Conservation (phyloP, 495 filamentous ascomycete genomes). For the Aspergillus hancockii region DNA sequence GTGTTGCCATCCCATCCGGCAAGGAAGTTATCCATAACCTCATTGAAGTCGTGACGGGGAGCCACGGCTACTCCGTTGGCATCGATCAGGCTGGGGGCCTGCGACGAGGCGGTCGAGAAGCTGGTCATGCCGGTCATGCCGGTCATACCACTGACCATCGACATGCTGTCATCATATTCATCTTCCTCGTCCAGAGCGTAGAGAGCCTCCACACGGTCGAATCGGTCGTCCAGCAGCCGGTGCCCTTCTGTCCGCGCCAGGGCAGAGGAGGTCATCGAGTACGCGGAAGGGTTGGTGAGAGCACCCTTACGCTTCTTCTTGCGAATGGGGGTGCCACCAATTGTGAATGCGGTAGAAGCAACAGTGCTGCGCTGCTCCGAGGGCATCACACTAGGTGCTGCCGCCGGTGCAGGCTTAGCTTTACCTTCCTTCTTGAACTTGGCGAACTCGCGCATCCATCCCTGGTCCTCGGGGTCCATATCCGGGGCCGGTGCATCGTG, state of each 20-base stretch:
- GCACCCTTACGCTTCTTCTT: constrained; percentile 91
- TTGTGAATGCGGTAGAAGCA: constrained; percentile 74
- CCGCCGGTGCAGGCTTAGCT: constrained; percentile 39
- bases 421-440: constrained; percentile 80
- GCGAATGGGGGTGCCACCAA: constrained; percentile 67
- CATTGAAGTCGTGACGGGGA: constrained; percentile 74
- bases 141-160: constrained; percentile 55
- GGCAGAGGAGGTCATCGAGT: constrained; percentile 96
- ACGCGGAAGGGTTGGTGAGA: constrained; percentile 81
- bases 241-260: constrained; percentile 87
- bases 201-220: constrained; percentile 84
- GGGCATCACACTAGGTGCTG: constrained; percentile 43
- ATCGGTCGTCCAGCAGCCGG: constrained; percentile 81
- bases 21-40: constrained; percentile 92
- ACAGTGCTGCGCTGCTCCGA: constrained; percentile 55
- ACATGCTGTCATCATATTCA: constrained; percentile 55
- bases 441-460: constrained; percentile 87
- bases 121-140: constrained; percentile 44
- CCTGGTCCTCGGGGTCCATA: constrained; percentile 55
- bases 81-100: constrained; percentile 46
- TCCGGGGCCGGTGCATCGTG: constrained; percentile 42
- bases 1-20: constrained; percentile 61
- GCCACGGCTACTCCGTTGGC: constrained; percentile 46
- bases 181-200: constrained; percentile 78
- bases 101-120: constrained; percentile 48